Conservation (phyloP, 306 rosid species). For the Adenanthera pavonina region DNA sequence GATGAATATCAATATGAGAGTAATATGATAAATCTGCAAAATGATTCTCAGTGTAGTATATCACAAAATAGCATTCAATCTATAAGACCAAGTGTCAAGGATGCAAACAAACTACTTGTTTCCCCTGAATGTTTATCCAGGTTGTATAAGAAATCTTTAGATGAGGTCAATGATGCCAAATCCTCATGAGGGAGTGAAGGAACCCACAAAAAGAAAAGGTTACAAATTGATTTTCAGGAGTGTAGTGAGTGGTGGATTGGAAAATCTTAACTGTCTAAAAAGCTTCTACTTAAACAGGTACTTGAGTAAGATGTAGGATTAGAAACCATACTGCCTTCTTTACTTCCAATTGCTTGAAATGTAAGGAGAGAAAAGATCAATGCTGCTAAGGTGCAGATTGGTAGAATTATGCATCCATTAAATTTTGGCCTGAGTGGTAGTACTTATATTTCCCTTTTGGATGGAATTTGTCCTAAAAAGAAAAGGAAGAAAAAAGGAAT, state of each 20-base stretch:
- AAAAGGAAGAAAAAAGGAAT: conserved; percentile 59
- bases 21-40: conserved; percentile 30
- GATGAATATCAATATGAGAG: conserved; percentile 38
- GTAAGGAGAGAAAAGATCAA: conserved; percentile 62
- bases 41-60: conserved; percentile 49
- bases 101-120: conserved; percentile 48
- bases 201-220: conserved; percentile 37
- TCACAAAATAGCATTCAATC: conserved; percentile 17
- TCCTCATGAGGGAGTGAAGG: conserved; percentile 36
- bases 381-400: conserved; percentile 69
- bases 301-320: conserved; percentile 76
- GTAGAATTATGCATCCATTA: conserved; percentile 58
- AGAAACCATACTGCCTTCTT: conserved; percentile 78
- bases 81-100: neutral
- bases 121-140: conserved; percentile 71
- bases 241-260: conserved; percentile 86
- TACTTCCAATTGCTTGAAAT: conserved; percentile 51
- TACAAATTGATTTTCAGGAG: conserved; percentile 35
- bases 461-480: conserved; percentile 18
- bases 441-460: neutral
- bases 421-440: conserved; percentile 29
- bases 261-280: conserved; percentile 70
- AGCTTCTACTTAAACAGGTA: conserved; percentile 62
- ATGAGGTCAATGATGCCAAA: conserved; percentile 36
- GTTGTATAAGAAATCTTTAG: conserved; percentile 52